These are phyloP conservation scores for Oropetium thomaeum DNA, from an alignment of 176 grass and related monocot species.

Conservation along the genomic window DNA sequence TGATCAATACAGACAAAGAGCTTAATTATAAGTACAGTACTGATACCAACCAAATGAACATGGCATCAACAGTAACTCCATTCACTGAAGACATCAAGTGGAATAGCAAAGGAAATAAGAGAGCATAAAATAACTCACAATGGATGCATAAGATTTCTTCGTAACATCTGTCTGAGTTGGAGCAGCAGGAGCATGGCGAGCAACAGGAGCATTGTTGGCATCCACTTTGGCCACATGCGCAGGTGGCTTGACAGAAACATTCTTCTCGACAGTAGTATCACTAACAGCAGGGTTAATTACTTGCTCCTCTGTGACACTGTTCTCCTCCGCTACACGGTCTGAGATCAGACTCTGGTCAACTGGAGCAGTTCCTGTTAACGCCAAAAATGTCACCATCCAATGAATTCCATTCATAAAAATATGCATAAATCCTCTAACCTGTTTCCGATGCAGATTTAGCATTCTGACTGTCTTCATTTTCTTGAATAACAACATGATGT, in stretches of 20 bases:
- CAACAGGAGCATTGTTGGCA: slow-evolving; percentile 27
- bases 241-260: slow-evolving; percentile 26
- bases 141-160: slow-evolving; percentile 91
- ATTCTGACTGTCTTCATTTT: slow-evolving; percentile 46
- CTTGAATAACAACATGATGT: slow-evolving; percentile 36
- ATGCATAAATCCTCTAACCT: neutral
- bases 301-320: neutral
- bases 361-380: slow-evolving; percentile 39
- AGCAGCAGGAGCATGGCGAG: slow-evolving; percentile 4
- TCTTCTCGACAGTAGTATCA: slow-evolving; percentile 31
- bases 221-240: slow-evolving; percentile 48
- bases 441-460: slow-evolving; percentile 30
- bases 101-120: neutral
- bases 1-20: slow-evolving; percentile 2
- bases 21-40: neutral
- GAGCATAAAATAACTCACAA: slow-evolving; percentile 63
- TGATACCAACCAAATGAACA: neutral
- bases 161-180: slow-evolving; percentile 54
- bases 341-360: neutral
- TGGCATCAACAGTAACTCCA: neutral
- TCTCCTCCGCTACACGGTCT: neutral
- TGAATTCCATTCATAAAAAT: neutral
- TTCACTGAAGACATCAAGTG: neutral
- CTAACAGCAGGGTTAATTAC: slow-evolving; percentile 1
- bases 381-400: neutral